Conservation (phyloP, 305 asterid genomes). For the Fraxinus baroniana region DNA sequence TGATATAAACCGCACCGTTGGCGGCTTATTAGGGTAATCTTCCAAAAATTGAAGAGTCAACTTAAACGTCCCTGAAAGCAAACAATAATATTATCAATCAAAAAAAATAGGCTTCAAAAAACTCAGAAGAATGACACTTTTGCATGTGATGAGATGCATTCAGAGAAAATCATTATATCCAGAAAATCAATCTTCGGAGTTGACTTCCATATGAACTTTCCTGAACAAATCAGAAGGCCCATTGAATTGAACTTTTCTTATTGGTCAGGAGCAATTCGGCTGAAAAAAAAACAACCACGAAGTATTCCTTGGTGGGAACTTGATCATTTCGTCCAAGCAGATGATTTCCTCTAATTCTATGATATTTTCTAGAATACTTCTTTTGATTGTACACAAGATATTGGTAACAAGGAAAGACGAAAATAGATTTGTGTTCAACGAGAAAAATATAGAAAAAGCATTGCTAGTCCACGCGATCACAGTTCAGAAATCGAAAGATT, state of each 20-base stretch:
- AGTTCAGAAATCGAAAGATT: not conserved
- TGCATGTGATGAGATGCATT: not conserved
- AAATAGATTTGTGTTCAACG: not conserved
- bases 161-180: not conserved
- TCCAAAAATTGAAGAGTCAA: conserved; percentile 28
- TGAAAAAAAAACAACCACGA: not conserved
- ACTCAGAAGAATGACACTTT: not conserved
- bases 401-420: not conserved
- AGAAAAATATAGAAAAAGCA: not conserved
- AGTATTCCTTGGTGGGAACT: not conserved
- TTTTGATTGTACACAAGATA: not conserved
- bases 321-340: not conserved
- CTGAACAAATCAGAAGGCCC: not conserved
- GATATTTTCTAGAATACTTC: not conserved
- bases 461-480: not conserved
- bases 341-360: not conserved
- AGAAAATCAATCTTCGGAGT: not conserved
- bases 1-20: conserved; percentile 77
- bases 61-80: conserved; percentile 36
- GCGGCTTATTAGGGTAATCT: conserved; percentile 95
- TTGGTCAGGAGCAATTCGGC: not conserved
- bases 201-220: not conserved
- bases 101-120: not conserved
- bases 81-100: conserved; percentile 14
- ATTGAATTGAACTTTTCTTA: not conserved